Base-by-base conservation (phyloP, 495 filamentous ascomycete species). In the Xylaria cubensis region DNA sequence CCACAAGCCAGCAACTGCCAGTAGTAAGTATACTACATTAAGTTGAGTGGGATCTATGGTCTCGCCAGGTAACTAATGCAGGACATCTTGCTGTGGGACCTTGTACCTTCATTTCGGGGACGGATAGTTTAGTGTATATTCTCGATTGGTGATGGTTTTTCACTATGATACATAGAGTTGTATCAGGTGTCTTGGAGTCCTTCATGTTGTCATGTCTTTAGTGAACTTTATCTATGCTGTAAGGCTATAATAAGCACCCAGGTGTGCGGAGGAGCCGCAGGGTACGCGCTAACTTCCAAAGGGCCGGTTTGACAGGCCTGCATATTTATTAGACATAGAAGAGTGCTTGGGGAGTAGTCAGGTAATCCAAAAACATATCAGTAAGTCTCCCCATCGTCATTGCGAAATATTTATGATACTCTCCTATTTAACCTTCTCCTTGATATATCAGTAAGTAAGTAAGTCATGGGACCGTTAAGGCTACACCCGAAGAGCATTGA, bases 101-200 rank as follows among this genome's bases (percentile, higher is more conserved):
- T 55, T 55, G 48, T 44, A 44, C 65, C 41, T 69, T 69, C 67
- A 69, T 69, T 69, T 69, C 67, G 53, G 67, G 61, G 10, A 48
- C 53, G 67, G 55, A 26, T 62, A 55, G 55, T 61, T 36, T 59
- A 62, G 53, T 48, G 34, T 29, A 32, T 42, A 26, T 61, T 61
- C 53, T 69, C 55, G 53, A 29, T 68, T 12, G 24, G 66, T 39
- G 50, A 68, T 36, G n/a, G 21, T 46, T 32, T 8, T 42, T 68
- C 50, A 24, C 15, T 34, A 58, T 42, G 66, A 68, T 68, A 46
- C 26, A 41, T 39, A 29, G 26, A 29, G 15, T 46, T 58, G 53
- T 68, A 39, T 46, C 66, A 68, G 32, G 36, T 44, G 65, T n/a
- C 29, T 68, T 26, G 59, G 19, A 3, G 17, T 36, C n/a, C 10